Evolutionary conservation across 2,329 filamentous ascomycete species (phyloP).

Genomic region (Aaosphaeria arxii): DNA sequence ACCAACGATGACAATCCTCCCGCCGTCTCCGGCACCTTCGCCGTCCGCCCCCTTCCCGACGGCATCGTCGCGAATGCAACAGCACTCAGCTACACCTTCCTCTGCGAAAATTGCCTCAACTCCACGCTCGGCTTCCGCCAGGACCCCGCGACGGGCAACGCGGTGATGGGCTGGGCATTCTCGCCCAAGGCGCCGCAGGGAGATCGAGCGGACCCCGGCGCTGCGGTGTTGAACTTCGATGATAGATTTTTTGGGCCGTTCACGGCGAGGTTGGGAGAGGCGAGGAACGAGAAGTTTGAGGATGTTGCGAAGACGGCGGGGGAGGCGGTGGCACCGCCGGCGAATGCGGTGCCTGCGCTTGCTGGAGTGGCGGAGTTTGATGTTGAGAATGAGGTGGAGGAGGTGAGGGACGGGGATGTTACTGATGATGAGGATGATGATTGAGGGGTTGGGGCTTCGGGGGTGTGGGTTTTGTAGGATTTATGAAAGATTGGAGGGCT

Average conservation of each 20-base stretch:
- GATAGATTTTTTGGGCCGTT: background rate
- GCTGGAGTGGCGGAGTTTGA: background rate
- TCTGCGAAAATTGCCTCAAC: constrained; percentile 9
- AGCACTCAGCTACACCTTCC: constrained; percentile 11
- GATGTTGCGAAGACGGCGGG: background rate
- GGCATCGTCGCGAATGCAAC: constrained; percentile 9
- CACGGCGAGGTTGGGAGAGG: background rate
- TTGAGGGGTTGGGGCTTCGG: background rate
- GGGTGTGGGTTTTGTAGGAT: no score
- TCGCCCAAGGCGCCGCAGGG: background rate
- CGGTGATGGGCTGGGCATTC: background rate
- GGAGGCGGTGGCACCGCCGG: background rate
- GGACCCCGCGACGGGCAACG: background rate
- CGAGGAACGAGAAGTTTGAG: background rate
- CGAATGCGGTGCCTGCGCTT: background rate
- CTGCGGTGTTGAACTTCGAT: background rate
- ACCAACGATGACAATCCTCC: constrained; percentile 12
- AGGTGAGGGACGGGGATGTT: background rate
- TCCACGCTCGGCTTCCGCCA: background rate
- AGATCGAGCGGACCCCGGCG: background rate
- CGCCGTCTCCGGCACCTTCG: constrained; percentile 10
- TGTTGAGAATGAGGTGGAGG: background rate
- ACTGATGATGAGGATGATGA: background rate
- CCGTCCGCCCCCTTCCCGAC: constrained; percentile 2
- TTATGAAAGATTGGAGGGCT: no score